A percentile compares a stretch with the other conserved stretches of the same genome.
These are phyloP conservation scores for Akanthomyces muscarius DNA, from an alignment of 2,329 filamentous ascomycete genomes.

Conservation along the genomic window DNA sequence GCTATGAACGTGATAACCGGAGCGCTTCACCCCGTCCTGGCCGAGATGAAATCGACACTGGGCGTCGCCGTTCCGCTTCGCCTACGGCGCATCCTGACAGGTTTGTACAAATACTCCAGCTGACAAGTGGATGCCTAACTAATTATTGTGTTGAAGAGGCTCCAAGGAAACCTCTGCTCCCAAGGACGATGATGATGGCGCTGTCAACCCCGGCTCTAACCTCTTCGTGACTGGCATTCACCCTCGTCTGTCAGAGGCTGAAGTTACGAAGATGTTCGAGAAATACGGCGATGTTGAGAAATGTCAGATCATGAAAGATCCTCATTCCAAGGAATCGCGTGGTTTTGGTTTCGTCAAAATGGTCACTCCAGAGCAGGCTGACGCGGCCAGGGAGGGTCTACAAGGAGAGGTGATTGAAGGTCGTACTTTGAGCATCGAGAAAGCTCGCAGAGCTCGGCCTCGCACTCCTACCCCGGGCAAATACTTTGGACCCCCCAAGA, in stretches of 20 bases:
- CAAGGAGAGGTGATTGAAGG: constrained; percentile 95
- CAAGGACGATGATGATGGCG: constrained; percentile 67
- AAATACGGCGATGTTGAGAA: constrained; percentile 99
- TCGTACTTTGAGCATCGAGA: constrained; percentile 95
- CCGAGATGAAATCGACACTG: constrained; percentile 58
- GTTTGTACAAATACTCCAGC: constrained; percentile 10
- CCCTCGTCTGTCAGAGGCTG: constrained; percentile 81
- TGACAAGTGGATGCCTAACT: background rate
- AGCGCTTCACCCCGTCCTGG: constrained; percentile 60
- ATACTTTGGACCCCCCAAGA: constrained; percentile 97
- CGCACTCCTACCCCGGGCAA: constrained; percentile 96
- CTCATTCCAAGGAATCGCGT: constrained; percentile 96
- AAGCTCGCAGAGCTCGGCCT: constrained; percentile 90
- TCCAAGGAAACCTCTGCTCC: constrained; percentile 51
- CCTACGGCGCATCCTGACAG: constrained; percentile 49
- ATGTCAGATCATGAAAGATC: constrained; percentile 99
- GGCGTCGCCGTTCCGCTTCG: constrained; percentile 59
- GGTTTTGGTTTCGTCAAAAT: constrained; percentile 99
- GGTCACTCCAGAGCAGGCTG: constrained; percentile 89
- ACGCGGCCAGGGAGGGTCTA: constrained; percentile 92
- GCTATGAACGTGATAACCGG: constrained; percentile 63
- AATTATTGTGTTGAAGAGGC: constrained; percentile 30
- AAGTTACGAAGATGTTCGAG: constrained; percentile 92
- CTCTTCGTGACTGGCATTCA: constrained; percentile 98
- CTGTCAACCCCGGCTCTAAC: constrained; percentile 91